Evolutionary conservation across 2,329 filamentous ascomycete genomes (phyloP), one percentile per base, ranked within the genome.

Genomic region (Ascochyta lentis): DNA sequence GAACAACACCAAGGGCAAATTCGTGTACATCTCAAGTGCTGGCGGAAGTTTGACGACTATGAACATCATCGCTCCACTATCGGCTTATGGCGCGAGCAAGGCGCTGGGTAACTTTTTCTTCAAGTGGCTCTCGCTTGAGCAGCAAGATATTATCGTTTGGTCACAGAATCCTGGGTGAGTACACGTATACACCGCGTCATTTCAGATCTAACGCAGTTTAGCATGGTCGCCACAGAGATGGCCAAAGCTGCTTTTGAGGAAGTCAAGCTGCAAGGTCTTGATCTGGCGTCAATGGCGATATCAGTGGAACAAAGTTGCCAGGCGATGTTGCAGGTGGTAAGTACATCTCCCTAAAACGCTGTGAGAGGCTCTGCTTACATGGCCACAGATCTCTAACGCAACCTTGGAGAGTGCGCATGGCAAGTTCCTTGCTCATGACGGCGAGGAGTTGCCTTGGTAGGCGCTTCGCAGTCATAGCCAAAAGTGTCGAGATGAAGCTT

Each of bases 31-130:
- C 19, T 64, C 61, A 6, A 64, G 63, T 16, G 40, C 27, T 4
- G 41, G 23, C 9, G 61, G 54, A 12, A 57, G 53, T 24, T 44
- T 65, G 16, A 58, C 41, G 7, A 26, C 33, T 35, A 65, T 64
- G 60, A 40, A 40, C 12, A 56, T 5, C 2, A 27, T 52, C 7
- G 27, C 47, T 6, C 49, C 50, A 2, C 23, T 59, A 3, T 42
- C 54, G 10, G 45, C 51, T 23, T 67, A 65, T 41, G 63, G 61
- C 6, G 64, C 59, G 10, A 63, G 59, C 29, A 67, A 67, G 34
- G 59, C 56, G 13, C 16, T 67, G 8, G 55, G n/a, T 2, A 64
- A 65, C 9, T 67, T 54, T 22, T 42, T 65, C 15, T 43, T 63
- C 41, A 63, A 49, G 45, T 63, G 63, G 63, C 38, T 67, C 4